These are phyloP conservation scores for Xylariaceae sp. DNA, from an alignment of 2,329 filamentous ascomycete species.

Conservation along the genomic window DNA sequence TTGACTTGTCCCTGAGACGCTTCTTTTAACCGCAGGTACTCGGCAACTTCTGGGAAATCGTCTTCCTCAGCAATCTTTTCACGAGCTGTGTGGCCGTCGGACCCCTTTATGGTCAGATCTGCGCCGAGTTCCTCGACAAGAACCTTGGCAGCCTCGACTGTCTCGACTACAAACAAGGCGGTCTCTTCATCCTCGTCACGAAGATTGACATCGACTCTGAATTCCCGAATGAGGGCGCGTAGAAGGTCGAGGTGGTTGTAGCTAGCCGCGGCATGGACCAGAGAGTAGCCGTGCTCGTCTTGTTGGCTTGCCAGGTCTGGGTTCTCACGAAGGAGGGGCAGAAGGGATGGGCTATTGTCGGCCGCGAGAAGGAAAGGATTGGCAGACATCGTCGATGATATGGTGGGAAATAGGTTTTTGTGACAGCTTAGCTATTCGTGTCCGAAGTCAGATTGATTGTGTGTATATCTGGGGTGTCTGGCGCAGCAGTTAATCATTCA, in stretches of 20 bases:
- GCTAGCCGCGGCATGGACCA: constrained; percentile 87
- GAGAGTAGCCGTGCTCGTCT: constrained; percentile 89
- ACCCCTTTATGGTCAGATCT: constrained; percentile 59
- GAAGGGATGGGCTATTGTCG: constrained; percentile 69
- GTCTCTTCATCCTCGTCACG: constrained; percentile 90
- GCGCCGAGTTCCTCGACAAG: constrained; percentile 79
- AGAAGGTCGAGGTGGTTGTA: constrained; percentile 84
- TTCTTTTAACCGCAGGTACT: constrained; percentile 54
- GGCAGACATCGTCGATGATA: constrained; percentile 35
- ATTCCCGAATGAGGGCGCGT: constrained; percentile 67
- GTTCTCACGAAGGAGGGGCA: constrained; percentile 67
- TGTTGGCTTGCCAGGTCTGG: constrained; percentile 72
- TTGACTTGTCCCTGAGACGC: constrained; percentile 24
- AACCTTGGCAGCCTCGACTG: constrained; percentile 67
- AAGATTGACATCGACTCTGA: constrained; percentile 72
- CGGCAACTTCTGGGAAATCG: constrained; percentile 69
- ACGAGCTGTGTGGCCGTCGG: constrained; percentile 71
- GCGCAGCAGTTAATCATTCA: too few relatives aligned
- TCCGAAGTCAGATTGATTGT: too few relatives aligned
- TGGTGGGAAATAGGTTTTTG: neutral
- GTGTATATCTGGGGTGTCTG: too few relatives aligned
- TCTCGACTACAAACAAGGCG: constrained; percentile 89
- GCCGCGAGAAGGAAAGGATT: constrained; percentile 75
- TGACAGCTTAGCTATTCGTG: too few relatives aligned
- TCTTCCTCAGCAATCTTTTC: constrained; percentile 76